A percentile compares a stretch with the other conserved stretches of the same genome.
Conservation (phyloP, 176 grass and related monocot species). For the Puccinellia tenuiflora region DNA sequence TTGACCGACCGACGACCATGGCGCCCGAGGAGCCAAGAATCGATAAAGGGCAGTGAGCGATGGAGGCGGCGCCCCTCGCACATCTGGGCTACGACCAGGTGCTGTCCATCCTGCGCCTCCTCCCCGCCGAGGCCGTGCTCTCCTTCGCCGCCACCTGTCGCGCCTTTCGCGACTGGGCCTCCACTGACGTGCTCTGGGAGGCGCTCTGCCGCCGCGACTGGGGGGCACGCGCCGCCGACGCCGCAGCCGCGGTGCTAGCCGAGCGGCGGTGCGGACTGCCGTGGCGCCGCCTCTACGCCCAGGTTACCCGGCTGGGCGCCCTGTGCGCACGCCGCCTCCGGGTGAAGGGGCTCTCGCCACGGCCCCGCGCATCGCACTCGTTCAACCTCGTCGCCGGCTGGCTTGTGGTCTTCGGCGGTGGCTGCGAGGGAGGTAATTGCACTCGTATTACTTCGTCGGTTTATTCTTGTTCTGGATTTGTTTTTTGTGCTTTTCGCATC, state of each 20-base stretch:
- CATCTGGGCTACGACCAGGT: slow-evolving; percentile 66
- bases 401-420: slow-evolving; percentile 86
- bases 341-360: slow-evolving; percentile 44
- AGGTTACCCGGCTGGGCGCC: slow-evolving; percentile 42
- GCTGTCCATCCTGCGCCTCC: slow-evolving; percentile 63
- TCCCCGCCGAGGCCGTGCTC: slow-evolving; percentile 65
- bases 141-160: slow-evolving; percentile 77
- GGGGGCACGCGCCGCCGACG: slow-evolving; percentile 36
- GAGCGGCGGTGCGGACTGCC: slow-evolving; percentile 35
- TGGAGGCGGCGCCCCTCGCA: slow-evolving; percentile 35
- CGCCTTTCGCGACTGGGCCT: slow-evolving; percentile 51
- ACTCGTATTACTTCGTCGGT: not conserved
- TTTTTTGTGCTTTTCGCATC: not conserved
- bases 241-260: slow-evolving; percentile 1
- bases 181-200: slow-evolving; percentile 82
- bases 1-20: slow-evolving; percentile 7
- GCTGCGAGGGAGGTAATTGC: slow-evolving; percentile 76
- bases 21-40: slow-evolving; percentile 12
- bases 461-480: slow-evolving; percentile 4
- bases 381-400: slow-evolving; percentile 80
- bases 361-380: slow-evolving; percentile 80
- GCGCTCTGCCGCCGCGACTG: slow-evolving; percentile 72
- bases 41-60: slow-evolving; percentile 25
- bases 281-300: slow-evolving; percentile 65
- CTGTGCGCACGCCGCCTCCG: slow-evolving; percentile 47